Conservation (phyloP, 2,329 filamentous ascomycete species). For the Cryphonectria japonica region DNA sequence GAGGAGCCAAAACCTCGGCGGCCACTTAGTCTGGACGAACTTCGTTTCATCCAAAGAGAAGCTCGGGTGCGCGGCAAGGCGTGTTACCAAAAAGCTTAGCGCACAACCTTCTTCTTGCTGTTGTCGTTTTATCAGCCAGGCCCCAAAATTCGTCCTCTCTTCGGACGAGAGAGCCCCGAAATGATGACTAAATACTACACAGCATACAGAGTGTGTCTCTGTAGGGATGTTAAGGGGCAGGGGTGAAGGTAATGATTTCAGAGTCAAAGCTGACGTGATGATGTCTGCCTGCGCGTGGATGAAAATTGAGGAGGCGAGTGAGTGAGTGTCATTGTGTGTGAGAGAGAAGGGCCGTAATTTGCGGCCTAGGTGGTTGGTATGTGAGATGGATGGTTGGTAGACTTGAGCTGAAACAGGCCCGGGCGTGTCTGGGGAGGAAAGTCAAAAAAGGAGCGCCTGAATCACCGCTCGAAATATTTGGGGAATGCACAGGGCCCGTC, state of each 20-base stretch:
- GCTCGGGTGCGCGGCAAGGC: not conserved
- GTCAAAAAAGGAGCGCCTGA: not conserved
- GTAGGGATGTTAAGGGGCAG: not conserved
- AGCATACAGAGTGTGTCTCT: no score
- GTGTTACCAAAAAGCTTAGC: not conserved
- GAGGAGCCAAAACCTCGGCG: not conserved
- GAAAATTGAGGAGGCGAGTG: not conserved
- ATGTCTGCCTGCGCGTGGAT: not conserved
- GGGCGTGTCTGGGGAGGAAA: constrained; percentile 8
- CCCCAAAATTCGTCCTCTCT: not conserved
- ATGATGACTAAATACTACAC: not conserved
- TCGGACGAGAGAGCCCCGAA: not conserved
- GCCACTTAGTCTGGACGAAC: constrained; percentile 19
- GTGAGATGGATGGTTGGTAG: not conserved
- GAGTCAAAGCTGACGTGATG: not conserved
- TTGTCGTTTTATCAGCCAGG: not conserved
- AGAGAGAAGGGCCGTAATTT: not conserved
- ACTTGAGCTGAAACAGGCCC: constrained; percentile 20
- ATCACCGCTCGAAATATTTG: not conserved
- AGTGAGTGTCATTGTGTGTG: no score
- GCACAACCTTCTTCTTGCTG: not conserved
- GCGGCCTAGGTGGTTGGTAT: not conserved
- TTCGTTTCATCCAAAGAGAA: constrained; percentile 17
- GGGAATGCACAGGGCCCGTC: not conserved
- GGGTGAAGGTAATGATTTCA: no score